Percentiles rank a stretch among this genome's conserved stretches.
These are phyloP conservation scores for Punica granatum DNA, from an alignment of 345 rosid species.

Conservation along the genomic window DNA sequence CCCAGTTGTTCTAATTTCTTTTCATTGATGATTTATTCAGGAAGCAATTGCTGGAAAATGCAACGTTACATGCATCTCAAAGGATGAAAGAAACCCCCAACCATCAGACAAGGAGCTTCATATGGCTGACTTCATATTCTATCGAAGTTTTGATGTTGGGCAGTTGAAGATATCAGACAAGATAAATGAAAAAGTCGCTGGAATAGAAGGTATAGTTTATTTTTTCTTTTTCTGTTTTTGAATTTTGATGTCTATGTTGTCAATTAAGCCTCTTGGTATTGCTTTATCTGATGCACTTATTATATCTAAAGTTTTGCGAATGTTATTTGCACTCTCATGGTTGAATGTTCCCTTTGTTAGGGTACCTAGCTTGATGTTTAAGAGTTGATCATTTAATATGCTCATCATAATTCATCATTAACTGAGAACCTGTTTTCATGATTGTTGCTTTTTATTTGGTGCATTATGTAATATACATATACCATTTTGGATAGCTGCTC, in stretches of 20 bases:
- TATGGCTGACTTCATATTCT: conserved; percentile 53
- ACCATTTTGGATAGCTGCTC: neutral
- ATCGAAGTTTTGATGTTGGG: conserved; percentile 74
- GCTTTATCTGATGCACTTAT: neutral
- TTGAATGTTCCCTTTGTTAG: neutral
- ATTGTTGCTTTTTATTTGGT: neutral
- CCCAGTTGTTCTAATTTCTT: neutral
- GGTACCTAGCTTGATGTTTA: neutral
- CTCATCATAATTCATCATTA: too few species aligned
- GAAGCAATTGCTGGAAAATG: conserved; percentile 89
- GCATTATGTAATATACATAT: too few species aligned
- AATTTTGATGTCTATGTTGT: too few species aligned
- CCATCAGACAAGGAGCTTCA: conserved; percentile 47
- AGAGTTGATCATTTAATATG: neutral
- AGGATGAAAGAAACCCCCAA: conserved; percentile 61
- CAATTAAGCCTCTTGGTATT: neutral
- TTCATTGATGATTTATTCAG: conserved; percentile 24
- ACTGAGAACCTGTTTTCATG: neutral
- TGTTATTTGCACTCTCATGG: neutral
- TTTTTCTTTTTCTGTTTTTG: too few species aligned
- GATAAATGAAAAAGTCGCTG: conserved; percentile 59
- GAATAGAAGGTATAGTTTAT: conserved; percentile 48
- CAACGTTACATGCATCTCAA: conserved; percentile 73
- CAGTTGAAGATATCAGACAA: conserved; percentile 24
- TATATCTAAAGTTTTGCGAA: neutral